Percentiles rank a stretch among this genome's conserved stretches.
phyloP scores from a whole-genome alignment of 257 asterid genomes.

The Gentiana straminea region DNA sequence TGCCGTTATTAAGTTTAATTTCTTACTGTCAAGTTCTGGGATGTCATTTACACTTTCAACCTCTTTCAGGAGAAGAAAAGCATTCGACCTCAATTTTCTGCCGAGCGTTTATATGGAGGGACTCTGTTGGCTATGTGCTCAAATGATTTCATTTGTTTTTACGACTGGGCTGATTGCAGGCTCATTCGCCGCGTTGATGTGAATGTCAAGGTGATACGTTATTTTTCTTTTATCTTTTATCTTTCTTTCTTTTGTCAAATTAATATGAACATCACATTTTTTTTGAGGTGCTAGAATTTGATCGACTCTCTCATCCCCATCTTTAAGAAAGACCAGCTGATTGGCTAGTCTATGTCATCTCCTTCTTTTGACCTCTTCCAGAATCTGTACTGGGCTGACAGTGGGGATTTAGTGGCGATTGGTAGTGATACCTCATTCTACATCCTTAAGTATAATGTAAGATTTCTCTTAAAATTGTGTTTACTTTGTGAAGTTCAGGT shows the following conservation, averaged over 20 bases:
- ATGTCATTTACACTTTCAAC: constrained; percentile 8
- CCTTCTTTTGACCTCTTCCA: constrained; percentile 24
- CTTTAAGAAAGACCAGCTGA: not conserved
- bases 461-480: constrained; percentile 4
- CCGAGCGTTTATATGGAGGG: constrained; percentile 86
- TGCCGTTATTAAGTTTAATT: no score
- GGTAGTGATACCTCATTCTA: constrained; percentile 75
- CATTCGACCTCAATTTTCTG: constrained; percentile 92
- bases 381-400: constrained; percentile 65
- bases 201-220: constrained; percentile 63
- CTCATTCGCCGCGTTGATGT: constrained; percentile 87
- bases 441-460: constrained; percentile 71
- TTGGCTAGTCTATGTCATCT: constrained; percentile 6
- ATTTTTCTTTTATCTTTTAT: not conserved
- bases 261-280: no score
- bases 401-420: constrained; percentile 82
- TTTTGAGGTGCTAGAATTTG: not conserved
- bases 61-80: constrained; percentile 87
- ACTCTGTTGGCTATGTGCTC: constrained; percentile 81
- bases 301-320: not conserved
- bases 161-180: constrained; percentile 93
- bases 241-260: not conserved
- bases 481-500: constrained; percentile 3
- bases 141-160: constrained; percentile 81
- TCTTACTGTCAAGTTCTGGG: not conserved